These are phyloP conservation scores for Fraxinus baroniana DNA, from an alignment of 305 asterid species.

Conservation along the genomic window DNA sequence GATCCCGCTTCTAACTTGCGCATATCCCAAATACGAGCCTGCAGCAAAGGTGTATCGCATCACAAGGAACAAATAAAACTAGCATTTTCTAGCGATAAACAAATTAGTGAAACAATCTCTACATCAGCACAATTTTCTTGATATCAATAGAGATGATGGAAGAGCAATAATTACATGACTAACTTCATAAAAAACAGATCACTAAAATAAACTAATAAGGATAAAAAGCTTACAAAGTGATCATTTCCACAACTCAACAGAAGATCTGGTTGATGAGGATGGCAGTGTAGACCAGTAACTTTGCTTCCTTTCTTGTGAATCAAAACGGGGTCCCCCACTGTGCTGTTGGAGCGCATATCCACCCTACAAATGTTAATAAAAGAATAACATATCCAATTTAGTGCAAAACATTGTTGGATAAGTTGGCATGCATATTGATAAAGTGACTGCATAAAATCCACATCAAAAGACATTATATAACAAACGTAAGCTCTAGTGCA, in stretches of 20 bases:
- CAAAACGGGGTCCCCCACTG: conserved; percentile 58
- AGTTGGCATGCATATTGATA: neutral
- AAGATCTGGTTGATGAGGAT: conserved; percentile 97
- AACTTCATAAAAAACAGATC: conserved; percentile 1
- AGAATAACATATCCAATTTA: conserved; percentile 6
- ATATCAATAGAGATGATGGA: neutral
- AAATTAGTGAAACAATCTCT: neutral
- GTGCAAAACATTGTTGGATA: neutral
- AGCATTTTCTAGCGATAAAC: neutral
- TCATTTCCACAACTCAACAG: conserved; percentile 93
- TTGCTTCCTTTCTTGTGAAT: conserved; percentile 97
- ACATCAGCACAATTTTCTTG: neutral
- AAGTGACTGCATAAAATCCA: neutral
- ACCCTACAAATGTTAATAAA: conserved; percentile 46
- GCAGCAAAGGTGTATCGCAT: conserved; percentile 5
- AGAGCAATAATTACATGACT: neutral
- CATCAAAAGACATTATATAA: neutral
- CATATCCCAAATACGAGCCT: conserved; percentile 99
- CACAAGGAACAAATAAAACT: neutral
- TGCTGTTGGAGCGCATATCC: conserved; percentile 61
- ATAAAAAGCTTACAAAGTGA: conserved; percentile 64
- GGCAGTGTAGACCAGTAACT: conserved; percentile 91
- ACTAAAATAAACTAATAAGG: conserved; percentile 11
- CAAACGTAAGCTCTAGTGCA: neutral
- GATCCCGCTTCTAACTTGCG: conserved; percentile 71